phyloP scores from a whole-genome alignment of 352 stramenopile genomes.

The Phytopythium montanum region DNA sequence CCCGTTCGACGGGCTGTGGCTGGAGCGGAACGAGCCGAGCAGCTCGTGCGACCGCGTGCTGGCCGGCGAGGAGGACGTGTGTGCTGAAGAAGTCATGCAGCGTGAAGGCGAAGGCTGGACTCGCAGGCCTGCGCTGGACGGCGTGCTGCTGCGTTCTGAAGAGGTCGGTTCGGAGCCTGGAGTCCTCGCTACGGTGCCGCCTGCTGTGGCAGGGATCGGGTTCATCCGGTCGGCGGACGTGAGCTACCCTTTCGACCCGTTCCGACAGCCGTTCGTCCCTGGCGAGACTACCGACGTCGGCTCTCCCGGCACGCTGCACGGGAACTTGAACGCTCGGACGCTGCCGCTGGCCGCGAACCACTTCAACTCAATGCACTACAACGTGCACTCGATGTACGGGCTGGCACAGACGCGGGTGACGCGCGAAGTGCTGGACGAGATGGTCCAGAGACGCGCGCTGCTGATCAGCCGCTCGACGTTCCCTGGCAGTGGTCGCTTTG shows the following conservation, averaged over 20 bases:
- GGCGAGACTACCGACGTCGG: constrained; percentile 31
- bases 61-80: constrained; percentile 33
- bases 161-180: background rate
- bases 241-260: constrained; percentile 79
- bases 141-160: background rate
- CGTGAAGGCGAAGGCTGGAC: background rate
- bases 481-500: constrained; percentile 53
- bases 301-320: constrained; percentile 24
- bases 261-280: constrained; percentile 70
- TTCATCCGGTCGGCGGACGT: constrained; percentile 73
- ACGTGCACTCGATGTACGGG: constrained; percentile 84
- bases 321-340: constrained; percentile 77
- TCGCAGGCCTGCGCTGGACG: background rate
- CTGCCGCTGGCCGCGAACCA: constrained; percentile 73
- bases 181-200: background rate
- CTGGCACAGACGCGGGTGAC: constrained; percentile 59
- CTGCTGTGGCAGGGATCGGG: background rate
- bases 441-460: constrained; percentile 60
- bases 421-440: constrained; percentile 31
- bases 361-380: constrained; percentile 75
- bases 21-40: constrained; percentile 81
- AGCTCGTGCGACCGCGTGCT: constrained; percentile 57
- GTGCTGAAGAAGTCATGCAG: constrained; percentile 5
- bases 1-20: constrained; percentile 80
- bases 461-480: constrained; percentile 70